These are phyloP conservation scores for Nicotiana undulata DNA, from an alignment of 257 asterid genomes.

Conservation along the genomic window DNA sequence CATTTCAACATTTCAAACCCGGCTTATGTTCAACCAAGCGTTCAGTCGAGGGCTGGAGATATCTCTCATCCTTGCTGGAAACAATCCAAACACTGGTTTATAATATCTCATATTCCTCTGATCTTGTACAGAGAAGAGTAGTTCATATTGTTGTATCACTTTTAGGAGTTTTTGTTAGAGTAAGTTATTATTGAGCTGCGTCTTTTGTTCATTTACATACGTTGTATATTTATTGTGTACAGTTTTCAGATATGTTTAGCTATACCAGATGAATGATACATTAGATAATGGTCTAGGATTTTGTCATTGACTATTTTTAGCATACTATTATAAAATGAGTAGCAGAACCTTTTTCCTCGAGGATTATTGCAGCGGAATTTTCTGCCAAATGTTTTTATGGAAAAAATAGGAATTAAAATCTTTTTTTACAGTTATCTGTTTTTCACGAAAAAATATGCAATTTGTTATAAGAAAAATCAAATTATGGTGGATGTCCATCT, in stretches of 20 bases:
- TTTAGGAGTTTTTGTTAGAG: not conserved
- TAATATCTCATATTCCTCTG: slow-evolving; percentile 14
- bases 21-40: slow-evolving; percentile 98
- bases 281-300: too few relatives aligned
- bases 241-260: not conserved
- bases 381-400: too few relatives aligned
- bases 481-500: too few relatives aligned
- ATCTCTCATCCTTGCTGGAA: slow-evolving; percentile 94
- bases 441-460: too few relatives aligned
- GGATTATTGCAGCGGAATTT: too few relatives aligned
- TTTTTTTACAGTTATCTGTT: too few relatives aligned
- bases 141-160: not conserved
- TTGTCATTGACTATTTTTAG: too few relatives aligned
- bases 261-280: not conserved
- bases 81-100: slow-evolving; percentile 78
- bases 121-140: not conserved
- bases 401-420: too few relatives aligned
- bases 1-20: slow-evolving; percentile 88
- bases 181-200: not conserved
- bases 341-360: too few relatives aligned
- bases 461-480: too few relatives aligned
- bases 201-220: too few relatives aligned
- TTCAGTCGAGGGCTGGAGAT: slow-evolving; percentile 96
- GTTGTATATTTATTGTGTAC: not conserved
- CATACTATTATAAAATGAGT: too few relatives aligned